Evolutionary conservation across 352 stramenopile genomes (phyloP).

Genomic region (Phytophthora tentaculata): DNA sequence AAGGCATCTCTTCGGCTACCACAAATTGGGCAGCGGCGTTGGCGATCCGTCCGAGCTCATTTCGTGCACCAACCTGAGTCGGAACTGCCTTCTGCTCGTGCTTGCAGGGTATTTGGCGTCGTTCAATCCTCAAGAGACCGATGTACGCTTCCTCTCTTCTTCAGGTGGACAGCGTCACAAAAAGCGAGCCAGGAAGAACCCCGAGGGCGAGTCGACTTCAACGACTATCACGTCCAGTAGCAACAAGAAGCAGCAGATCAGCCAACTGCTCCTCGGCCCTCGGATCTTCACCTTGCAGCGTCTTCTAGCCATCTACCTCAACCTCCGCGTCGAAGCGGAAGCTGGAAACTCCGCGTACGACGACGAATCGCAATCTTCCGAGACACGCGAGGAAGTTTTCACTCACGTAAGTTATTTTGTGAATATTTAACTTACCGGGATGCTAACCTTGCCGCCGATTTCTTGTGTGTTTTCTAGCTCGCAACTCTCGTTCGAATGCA

Average conservation of each 20-base stretch:
- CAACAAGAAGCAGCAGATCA: constrained; percentile 57
- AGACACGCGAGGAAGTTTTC: constrained; percentile 81
- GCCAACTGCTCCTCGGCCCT: constrained; percentile 68
- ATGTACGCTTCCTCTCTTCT: constrained; percentile 76
- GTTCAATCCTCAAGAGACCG: constrained; percentile 82
- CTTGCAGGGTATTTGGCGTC: constrained; percentile 77
- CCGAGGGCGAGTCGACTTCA: constrained; percentile 12
- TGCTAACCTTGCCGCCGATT: constrained; percentile 19
- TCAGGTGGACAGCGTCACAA: constrained; percentile 56
- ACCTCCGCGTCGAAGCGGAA: constrained; percentile 58
- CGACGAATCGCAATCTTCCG: constrained; percentile 29
- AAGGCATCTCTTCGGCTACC: constrained; percentile 69
- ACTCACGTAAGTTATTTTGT: constrained; percentile 55
- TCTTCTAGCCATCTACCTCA: constrained; percentile 81
- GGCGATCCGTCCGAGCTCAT: constrained; percentile 50
- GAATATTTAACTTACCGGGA: not conserved
- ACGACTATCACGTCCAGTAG: constrained; percentile 15
- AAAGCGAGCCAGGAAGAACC: constrained; percentile 49
- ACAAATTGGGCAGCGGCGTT: constrained; percentile 42
- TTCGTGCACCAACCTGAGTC: constrained; percentile 65
- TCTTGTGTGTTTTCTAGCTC: constrained; percentile 50
- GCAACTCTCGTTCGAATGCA: constrained; percentile 79
- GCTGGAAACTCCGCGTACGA: constrained; percentile 23
- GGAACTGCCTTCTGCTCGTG: constrained; percentile 74
- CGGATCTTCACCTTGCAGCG: constrained; percentile 79